Base-by-base conservation (phyloP, 164 flowering plant genomes). In the Echeveria elegans region DNA sequence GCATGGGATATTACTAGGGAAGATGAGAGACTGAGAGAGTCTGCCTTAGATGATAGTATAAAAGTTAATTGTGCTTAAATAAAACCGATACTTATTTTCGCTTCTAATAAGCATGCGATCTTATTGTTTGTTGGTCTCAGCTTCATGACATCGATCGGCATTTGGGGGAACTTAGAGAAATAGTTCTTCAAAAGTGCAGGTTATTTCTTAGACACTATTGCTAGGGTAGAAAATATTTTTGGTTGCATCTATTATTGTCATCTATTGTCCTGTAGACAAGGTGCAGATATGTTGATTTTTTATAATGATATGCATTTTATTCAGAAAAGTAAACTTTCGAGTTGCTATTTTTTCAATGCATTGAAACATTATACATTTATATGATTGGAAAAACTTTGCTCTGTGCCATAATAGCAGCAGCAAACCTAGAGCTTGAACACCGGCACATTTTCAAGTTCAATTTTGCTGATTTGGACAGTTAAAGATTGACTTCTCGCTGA, bases 131-230 rank as follows among this genome's bases (percentile, higher is more conserved):
- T 34, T 32, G 34, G 34, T 52, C 41, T 30, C 89, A 92, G 98
- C 83, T 92, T 63, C 76, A 74, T 30, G 87, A 89, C 71, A 72
- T 86, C 64, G 90, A 92, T 69, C 70, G 69, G 76, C 81, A 83
- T 66, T 74, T 89, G 81, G 92, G 88, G 62, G 84, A 86, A 56
- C 82, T 94, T 15, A 83, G 88, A 74, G 96, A 89, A 73, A 72
- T 66, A 74, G 86, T 86, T 69, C 82, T 91, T 70, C 88, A 79
- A 60, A 83, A 82, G 26, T 94, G 96, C 94, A 94, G 99, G 99
- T 93, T 72, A 53, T 72, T 62, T 36, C 23, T 16, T 16, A 69
- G 21, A 5, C 50, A 50, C 29, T 62, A 24, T 0, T 62, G 1
- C 32, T n/a, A n/a, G n/a, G n/a, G n/a, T n/a, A n/a, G 24, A 50